These are phyloP conservation scores for Pterocarpus santalinus DNA, from an alignment of 306 rosid species.

Conservation along the genomic window DNA sequence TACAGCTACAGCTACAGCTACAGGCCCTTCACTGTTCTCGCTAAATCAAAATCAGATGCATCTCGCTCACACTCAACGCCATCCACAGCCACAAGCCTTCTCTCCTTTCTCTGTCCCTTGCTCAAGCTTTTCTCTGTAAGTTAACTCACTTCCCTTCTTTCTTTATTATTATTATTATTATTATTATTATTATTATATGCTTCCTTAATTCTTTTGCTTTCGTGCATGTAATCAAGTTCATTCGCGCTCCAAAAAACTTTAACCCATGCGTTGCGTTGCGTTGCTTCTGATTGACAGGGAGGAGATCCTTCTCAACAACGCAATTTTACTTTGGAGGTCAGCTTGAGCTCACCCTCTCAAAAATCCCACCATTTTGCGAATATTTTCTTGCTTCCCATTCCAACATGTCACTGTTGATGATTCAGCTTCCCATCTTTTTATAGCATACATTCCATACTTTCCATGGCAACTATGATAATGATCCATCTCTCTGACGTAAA, in stretches of 20 bases:
- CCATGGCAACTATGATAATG: too few relatives aligned
- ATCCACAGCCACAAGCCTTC: conserved; percentile 55
- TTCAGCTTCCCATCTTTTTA: too few relatives aligned
- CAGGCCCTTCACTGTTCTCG: background rate
- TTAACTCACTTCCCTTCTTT: background rate
- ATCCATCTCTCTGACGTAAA: too few relatives aligned
- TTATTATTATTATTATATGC: background rate
- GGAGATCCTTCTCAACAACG: conserved; percentile 90
- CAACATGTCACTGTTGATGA: background rate
- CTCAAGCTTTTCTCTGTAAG: conserved; percentile 82
- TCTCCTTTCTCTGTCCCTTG: conserved; percentile 79
- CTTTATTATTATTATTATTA: background rate
- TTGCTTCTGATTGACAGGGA: conserved; percentile 52
- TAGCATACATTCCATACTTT: too few relatives aligned
- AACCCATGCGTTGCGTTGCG: background rate
- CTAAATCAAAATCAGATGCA: conserved; percentile 54
- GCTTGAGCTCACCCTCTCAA: background rate
- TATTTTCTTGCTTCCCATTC: background rate
- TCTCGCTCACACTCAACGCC: conserved; percentile 41
- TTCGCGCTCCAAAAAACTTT: too few relatives aligned
- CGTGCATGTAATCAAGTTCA: too few relatives aligned
- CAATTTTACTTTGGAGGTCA: conserved; percentile 77
- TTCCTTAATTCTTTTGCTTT: too few relatives aligned
- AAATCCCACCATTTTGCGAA: too few relatives aligned
- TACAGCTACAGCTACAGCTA: too few relatives aligned